Evolutionary conservation across 139 green algal genomes (phyloP), one percentile per base, ranked within the genome.

Genomic region (Ettlia oleoabundans): DNA sequence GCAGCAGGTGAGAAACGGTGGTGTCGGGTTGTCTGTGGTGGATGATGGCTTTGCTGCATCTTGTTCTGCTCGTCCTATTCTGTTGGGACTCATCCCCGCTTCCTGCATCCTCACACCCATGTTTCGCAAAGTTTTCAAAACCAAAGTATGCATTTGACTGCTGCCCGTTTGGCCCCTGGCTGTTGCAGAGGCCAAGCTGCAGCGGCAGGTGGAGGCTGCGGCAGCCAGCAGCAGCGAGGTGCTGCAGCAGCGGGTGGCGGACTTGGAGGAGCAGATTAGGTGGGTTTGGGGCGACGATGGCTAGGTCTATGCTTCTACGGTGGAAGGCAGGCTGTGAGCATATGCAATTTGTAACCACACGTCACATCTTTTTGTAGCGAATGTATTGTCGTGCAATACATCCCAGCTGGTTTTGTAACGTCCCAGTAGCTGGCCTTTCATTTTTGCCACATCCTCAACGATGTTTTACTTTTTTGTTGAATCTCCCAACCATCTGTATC

Each of bases 161-260:
- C 65, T 47, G 28, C 28, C 65, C 4, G 10, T 35, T 72, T 51
- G 18, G 15, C 15, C 65, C 65, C 41, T 4, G 24, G 3, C 37
- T 22, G 2, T 37, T 22, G 52, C 72, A 79, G 67, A 80, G 61
- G 78, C 72, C n/a, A 70, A 47, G 7, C 26, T 61, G 22, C 63
- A 86, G 72, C 76, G 28, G 58, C 67, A 71, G 38, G 52, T 67
- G 2, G 67, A 68, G 37, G 63, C 35, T 22, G 52, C 61, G 77
- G 43, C 43, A 24, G 76, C 72, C 63, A 85, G 40, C 77, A 82
- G 43, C 81, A 80, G 65, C 63, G 71, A 67, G 64, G 63, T 78
- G 51, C 51, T 85, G 71, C 52, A 75, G 84, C 76, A 77, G 73
- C 76, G 26, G 51, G 47, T 80, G 40, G 69, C 71, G 42, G 72